These are phyloP conservation scores for Coemansia sp. DNA, from an alignment of 192 early-diverging fungal genomes.

Conservation along the genomic window DNA sequence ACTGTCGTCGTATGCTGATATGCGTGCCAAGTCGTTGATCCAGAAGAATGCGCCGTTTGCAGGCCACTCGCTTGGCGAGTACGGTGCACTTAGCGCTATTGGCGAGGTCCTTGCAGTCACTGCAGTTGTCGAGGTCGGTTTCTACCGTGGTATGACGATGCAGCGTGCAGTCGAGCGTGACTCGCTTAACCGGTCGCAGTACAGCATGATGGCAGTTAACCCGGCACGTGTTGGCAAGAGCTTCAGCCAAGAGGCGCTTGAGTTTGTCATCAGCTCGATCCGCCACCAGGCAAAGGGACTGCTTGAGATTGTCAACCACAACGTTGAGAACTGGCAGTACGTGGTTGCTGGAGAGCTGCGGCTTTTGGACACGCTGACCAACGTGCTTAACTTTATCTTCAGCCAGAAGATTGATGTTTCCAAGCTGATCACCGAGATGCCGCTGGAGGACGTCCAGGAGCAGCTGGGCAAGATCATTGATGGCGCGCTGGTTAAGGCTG, in stretches of 20 bases:
- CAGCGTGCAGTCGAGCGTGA: slow-evolving; percentile 91
- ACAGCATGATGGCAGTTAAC: slow-evolving; percentile 95
- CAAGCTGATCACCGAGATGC: slow-evolving; percentile 81
- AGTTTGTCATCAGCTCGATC: slow-evolving; percentile 70
- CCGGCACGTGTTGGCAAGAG: slow-evolving; percentile 82
- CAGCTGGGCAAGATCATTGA: slow-evolving; percentile 76
- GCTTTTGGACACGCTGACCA: slow-evolving; percentile 77
- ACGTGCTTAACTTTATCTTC: slow-evolving; percentile 86
- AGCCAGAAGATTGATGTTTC: slow-evolving; percentile 81
- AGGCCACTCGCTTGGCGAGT: slow-evolving; percentile 95
- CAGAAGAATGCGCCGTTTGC: slow-evolving; percentile 85
- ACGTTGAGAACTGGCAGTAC: slow-evolving; percentile 97
- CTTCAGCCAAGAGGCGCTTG: slow-evolving; percentile 82
- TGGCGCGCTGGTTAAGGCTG: slow-evolving; percentile 66
- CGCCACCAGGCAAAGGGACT: slow-evolving; percentile 73
- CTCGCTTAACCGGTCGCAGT: slow-evolving; percentile 81
- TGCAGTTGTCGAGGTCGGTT: slow-evolving; percentile 85
- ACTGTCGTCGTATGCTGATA: slow-evolving; percentile 87
- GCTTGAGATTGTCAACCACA: slow-evolving; percentile 95
- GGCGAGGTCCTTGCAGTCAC: slow-evolving; percentile 85
- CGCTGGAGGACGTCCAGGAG: slow-evolving; percentile 81
- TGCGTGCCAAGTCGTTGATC: slow-evolving; percentile 84
- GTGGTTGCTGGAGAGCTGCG: slow-evolving; percentile 86
- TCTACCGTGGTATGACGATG: slow-evolving; percentile 99
- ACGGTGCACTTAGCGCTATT: slow-evolving; percentile 86